Conservation (phyloP, 139 green algal genomes). For the Edaphochlamys debaryana region DNA sequence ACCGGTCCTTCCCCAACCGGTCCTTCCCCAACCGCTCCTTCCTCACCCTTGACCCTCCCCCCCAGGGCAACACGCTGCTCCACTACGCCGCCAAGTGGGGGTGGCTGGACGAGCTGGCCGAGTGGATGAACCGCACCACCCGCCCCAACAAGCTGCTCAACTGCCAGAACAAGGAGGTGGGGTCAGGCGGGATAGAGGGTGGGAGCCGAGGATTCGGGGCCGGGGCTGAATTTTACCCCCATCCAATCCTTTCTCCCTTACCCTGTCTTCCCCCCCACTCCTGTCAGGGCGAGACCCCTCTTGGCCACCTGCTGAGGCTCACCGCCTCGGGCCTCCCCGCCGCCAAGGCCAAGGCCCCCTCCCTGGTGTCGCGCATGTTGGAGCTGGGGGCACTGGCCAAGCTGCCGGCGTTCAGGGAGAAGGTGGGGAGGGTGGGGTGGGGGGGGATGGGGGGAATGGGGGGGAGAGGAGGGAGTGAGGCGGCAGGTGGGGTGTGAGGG, state of each 20-base stretch:
- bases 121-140: neutral
- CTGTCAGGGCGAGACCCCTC: conserved; percentile 46
- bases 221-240: no score
- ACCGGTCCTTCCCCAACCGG: no score
- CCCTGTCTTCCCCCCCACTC: no score
- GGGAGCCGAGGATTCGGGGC: no score
- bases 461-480: no score
- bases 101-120: conserved; percentile 46
- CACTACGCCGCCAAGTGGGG: conserved; percentile 46
- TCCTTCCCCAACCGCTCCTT: no score
- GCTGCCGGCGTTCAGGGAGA: conserved; percentile 31
- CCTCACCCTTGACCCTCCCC: no score
- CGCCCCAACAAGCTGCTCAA: conserved; percentile 12
- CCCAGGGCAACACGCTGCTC: conserved; percentile 23
- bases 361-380: conserved; percentile 10
- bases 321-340: conserved; percentile 1
- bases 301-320: conserved; percentile 50
- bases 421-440: no score
- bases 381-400: conserved; percentile 10
- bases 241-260: no score
- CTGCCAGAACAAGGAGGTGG: conserved; percentile 12
- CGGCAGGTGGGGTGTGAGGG: no score
- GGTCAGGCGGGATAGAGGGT: no score
- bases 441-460: no score
- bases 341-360: neutral